Evolutionary conservation across 2,329 filamentous ascomycete species (phyloP).

Genomic region (Sclerotinia sclerotiorum): DNA sequence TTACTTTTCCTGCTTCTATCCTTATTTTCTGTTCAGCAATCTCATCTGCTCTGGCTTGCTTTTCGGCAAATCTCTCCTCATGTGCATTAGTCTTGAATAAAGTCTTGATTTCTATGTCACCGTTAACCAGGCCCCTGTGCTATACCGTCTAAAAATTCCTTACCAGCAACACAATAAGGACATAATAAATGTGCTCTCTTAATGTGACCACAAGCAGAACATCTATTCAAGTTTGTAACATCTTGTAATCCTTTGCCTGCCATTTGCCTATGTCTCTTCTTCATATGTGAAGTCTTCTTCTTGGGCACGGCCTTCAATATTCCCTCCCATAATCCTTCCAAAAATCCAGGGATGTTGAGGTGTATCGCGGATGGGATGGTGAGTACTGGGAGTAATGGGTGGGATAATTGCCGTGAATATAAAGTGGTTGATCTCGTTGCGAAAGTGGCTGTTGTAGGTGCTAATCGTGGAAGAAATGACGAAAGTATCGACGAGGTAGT

Average conservation of each 20-base stretch:
- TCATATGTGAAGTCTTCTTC: conserved; percentile 97
- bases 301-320: conserved; percentile 92
- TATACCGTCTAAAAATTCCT: conserved; percentile 39
- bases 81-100: conserved; percentile 31
- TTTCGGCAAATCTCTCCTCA: conserved; percentile 17
- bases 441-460: conserved; percentile 45
- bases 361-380: conserved; percentile 59
- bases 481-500: conserved; percentile 45
- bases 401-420: conserved; percentile 48
- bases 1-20: conserved; percentile 11
- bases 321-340: conserved; percentile 88
- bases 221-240: conserved; percentile 81
- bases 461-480: conserved; percentile 57
- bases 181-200: conserved; percentile 91
- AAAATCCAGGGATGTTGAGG: conserved; percentile 63
- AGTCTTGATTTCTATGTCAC: conserved; percentile 38
- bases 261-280: conserved; percentile 90
- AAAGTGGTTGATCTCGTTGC: conserved; percentile 48
- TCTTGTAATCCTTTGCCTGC: conserved; percentile 94
- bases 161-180: conserved; percentile 81
- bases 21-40: conserved; percentile 11
- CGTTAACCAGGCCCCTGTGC: conserved; percentile 19
- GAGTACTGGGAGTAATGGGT: conserved; percentile 54
- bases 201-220: conserved; percentile 80
- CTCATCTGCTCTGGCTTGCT: conserved; percentile 17